phyloP scores from a whole-genome alignment of 768 basidiomycete species.

The Tubosaeta sp. region DNA sequence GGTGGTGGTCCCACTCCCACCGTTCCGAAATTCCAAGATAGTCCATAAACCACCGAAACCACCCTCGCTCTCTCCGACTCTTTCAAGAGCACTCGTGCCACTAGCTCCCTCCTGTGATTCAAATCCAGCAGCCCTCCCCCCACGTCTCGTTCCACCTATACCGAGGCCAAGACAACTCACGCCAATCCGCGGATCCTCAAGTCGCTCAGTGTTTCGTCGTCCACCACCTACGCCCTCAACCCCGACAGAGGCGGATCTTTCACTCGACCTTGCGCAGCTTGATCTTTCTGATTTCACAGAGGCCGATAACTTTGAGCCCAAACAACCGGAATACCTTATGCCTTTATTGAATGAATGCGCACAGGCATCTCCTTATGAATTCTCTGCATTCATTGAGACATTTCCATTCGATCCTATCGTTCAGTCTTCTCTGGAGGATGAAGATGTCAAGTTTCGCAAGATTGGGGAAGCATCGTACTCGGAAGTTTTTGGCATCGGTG shows the following conservation, averaged over 20 bases:
- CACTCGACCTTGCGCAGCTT: constrained; percentile 30
- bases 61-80: background rate
- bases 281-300: constrained; percentile 49
- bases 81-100: constrained; percentile 1
- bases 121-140: background rate
- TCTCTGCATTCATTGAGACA: constrained; percentile 77
- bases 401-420: constrained; percentile 75
- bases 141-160: constrained; percentile 16
- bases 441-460: constrained; percentile 58
- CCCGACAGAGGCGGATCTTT: constrained; percentile 45
- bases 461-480: constrained; percentile 97
- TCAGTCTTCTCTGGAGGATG: constrained; percentile 28
- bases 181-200: constrained; percentile 50
- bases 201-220: constrained; percentile 32
- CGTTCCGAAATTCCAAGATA: constrained; percentile 19
- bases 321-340: constrained; percentile 49
- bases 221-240: constrained; percentile 56
- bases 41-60: constrained; percentile 10
- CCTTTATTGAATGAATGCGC: constrained; percentile 70
- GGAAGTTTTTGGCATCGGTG: constrained; percentile 89
- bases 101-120: background rate
- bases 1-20: constrained; percentile 39
- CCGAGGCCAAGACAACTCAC: constrained; percentile 59
- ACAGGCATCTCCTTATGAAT: constrained; percentile 67
- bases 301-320: constrained; percentile 40